These are phyloP conservation scores for Puccinia coronata DNA, from an alignment of 1,284 basidiomycete species.

Conservation along the genomic window DNA sequence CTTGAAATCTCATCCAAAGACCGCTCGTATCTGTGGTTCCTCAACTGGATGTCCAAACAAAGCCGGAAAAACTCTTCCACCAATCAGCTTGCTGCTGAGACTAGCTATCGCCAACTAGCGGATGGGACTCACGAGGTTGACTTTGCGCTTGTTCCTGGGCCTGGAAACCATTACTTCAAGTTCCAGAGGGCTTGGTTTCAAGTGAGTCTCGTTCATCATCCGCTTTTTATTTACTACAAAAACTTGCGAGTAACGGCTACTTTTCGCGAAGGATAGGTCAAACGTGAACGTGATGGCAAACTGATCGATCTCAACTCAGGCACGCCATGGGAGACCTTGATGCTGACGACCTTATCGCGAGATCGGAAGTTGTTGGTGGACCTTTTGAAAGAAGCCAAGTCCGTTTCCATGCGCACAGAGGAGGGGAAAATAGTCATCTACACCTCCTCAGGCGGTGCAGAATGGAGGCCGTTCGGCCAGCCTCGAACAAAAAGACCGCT, in stretches of 20 bases:
- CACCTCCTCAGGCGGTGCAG: constrained; percentile 84
- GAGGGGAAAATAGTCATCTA: constrained; percentile 95
- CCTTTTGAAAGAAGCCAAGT: constrained; percentile 82
- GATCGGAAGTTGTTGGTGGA: constrained; percentile 78
- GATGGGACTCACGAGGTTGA: constrained; percentile 82
- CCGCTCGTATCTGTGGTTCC: constrained; percentile 92
- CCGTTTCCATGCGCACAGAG: constrained; percentile 78
- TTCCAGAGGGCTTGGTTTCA: constrained; percentile 94
- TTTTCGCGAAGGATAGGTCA: constrained; percentile 66
- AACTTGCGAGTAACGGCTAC: not conserved
- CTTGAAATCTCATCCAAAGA: constrained; percentile 97
- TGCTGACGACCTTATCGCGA: constrained; percentile 83
- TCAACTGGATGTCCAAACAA: constrained; percentile 85
- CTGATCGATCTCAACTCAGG: constrained; percentile 89
- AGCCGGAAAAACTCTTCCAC: constrained; percentile 59
- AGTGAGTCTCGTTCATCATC: constrained; percentile 62
- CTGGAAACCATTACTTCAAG: constrained; percentile 88
- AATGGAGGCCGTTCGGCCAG: constrained; percentile 94
- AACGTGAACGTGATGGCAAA: constrained; percentile 86
- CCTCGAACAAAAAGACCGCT: constrained; percentile 84
- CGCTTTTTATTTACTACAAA: not conserved
- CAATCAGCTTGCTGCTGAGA: constrained; percentile 94
- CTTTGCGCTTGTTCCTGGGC: constrained; percentile 92
- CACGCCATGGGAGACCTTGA: constrained; percentile 95
- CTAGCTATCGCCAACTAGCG: constrained; percentile 78